Base-by-base conservation (phyloP, 345 rosid species). In the Citrus mangshanensis region DNA sequence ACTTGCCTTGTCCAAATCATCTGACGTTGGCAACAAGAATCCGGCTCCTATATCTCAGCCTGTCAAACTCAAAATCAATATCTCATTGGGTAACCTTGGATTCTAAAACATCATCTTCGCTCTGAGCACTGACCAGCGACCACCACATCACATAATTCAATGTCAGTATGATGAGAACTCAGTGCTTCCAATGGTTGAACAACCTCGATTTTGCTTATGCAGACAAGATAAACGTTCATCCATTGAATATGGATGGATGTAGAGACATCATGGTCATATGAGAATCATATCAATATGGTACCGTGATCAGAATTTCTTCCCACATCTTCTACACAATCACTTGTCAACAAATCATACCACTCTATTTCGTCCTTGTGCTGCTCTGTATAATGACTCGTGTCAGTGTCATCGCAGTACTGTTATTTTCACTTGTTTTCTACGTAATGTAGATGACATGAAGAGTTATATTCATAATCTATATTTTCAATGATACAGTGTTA, bases 1-100 rank as follows among this genome's bases (percentile, higher is more conserved):
- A 79, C 71, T 38, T 38, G 16, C n/a, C 46, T 62, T 74, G 79
- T 54, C 79, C 63, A 22, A 82, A 65, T 82, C 74, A 76, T 79
- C 55, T 46, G 77, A 68, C 76, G 71, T 56, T 63, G 40, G 68
- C 79, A 78, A 61, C 72, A 73, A 60, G 56, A 78, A 28, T 61
- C 79, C 46, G 51, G 69, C 51, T 27, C 78, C 64, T 49, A 55
- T 74, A 19, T 64, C 59, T 70, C 59, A 62, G 32, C 78, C 72
- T 54, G 49, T 65, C 63, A 56, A 16, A 21, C 42, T 59, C 49
- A 55, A 12, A 34, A 70, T 63, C 60, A 25, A 35, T 56, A 40
- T 75, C 66, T 60, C 51, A 35, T 70, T 24, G 6, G 46, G 30
- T n/a, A 71, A 71, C 82, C 76, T 63, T 59, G 74, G 80, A 79